Conservation (phyloP, 2,329 filamentous ascomycete genomes). For the Fusarium dimerum region DNA sequence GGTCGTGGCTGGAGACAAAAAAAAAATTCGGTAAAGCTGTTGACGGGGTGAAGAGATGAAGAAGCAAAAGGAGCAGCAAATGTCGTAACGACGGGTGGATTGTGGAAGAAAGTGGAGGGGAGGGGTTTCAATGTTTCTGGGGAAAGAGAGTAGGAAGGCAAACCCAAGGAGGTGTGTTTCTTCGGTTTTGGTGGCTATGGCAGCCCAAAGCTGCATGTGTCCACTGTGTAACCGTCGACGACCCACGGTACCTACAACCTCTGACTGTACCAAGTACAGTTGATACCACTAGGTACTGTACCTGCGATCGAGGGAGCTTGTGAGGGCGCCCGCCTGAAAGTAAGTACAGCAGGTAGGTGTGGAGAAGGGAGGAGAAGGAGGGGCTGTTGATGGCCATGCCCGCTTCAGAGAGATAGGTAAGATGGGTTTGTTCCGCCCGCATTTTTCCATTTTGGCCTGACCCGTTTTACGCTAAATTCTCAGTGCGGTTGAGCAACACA, state of each 20-base stretch:
- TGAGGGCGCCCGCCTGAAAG: neutral
- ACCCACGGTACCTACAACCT: neutral
- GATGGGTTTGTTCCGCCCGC: too few species aligned
- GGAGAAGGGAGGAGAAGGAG: constrained; percentile 5
- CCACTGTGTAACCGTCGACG: neutral
- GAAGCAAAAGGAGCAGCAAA: too few species aligned
- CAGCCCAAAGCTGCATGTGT: constrained; percentile 1
- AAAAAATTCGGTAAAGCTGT: too few species aligned
- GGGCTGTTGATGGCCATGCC: neutral
- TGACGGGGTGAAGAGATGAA: too few species aligned
- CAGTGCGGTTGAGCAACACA: constrained; percentile 11
- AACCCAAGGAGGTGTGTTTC: too few species aligned
- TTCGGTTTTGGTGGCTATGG: constrained; percentile 1
- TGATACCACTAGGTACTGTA: neutral
- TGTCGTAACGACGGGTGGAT: too few species aligned
- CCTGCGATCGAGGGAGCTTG: neutral
- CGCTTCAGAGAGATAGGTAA: constrained; percentile 1
- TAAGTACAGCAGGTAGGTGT: neutral
- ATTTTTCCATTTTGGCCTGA: too few species aligned
- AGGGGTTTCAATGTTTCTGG: constrained; percentile 4
- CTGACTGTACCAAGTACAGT: neutral
- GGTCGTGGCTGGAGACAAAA: too few species aligned
- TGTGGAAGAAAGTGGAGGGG: neutral
- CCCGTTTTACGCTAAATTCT: too few species aligned
- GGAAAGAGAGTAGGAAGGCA: constrained; percentile 1